Conservation (phyloP, 2,329 filamentous ascomycete genomes). For the Aspergillus bombycis region DNA sequence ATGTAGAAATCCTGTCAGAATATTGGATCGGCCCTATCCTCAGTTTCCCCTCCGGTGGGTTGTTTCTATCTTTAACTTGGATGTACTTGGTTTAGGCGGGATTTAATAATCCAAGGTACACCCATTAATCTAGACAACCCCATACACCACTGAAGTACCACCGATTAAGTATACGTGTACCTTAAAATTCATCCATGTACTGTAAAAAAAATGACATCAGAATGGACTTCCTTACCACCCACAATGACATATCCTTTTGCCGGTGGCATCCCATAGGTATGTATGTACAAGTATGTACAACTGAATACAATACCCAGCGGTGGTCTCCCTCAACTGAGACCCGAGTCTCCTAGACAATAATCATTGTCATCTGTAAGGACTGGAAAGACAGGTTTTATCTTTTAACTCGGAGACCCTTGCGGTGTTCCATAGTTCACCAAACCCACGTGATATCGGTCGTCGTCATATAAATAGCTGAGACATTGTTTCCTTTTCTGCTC, state of each 20-base stretch:
- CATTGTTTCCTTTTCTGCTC: no score
- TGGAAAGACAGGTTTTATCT: background rate
- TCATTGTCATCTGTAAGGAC: background rate
- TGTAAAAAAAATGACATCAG: slow-evolving; percentile 3
- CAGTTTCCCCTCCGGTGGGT: background rate
- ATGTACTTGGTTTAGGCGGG: background rate
- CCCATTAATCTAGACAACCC: background rate
- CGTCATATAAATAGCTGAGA: no score
- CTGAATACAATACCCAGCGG: no score
- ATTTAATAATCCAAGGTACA: slow-evolving; percentile 1
- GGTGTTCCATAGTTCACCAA: background rate
- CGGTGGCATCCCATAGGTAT: background rate
- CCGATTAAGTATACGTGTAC: background rate
- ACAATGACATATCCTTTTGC: background rate
- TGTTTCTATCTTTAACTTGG: slow-evolving; percentile 5
- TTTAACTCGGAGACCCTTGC: background rate
- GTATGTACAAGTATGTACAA: background rate
- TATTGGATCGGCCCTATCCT: background rate
- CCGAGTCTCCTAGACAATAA: background rate
- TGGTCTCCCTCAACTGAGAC: background rate
- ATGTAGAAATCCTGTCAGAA: background rate
- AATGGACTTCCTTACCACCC: background rate
- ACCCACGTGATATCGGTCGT: background rate
- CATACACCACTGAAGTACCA: background rate
- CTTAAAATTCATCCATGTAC: background rate